Evolutionary conservation across 352 stramenopile species (phyloP), one percentile per base, ranked within the genome.

Genomic region (Peronospora belbahrii): DNA sequence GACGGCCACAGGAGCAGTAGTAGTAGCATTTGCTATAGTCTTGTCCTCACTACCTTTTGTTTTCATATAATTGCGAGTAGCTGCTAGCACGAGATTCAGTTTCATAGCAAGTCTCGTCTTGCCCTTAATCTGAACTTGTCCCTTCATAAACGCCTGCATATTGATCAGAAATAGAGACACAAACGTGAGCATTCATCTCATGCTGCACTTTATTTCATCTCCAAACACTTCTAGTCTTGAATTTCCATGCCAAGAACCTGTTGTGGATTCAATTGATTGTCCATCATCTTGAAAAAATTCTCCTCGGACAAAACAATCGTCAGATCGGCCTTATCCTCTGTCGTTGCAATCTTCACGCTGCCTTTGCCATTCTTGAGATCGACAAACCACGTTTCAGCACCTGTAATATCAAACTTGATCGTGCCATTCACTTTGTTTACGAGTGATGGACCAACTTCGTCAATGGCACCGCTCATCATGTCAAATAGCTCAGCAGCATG

Each of bases 41-140:
- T 64, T 62, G 5, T 45, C 37, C 0, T 41, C 54, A 1, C 40
- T 31, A n/a, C 50, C 56, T 46, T 79, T 68, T 56, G 79, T 85
- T 67, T 88, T 85, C 38, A 86, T 78, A 54, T 78, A 85, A 51
- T 83, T 75, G 60, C 74, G 73, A 18, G 74, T 86, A 23, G 88
- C 88, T 30, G 75, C 74, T 40, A 95, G 70, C 42, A 97, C 82
- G 15, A 94, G 64, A 36, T 86, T 93, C 31, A 97, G 72, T 74
- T 97, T 97, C 84, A 96, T 96, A 20, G 88, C 91, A 13, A 97
- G 68, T 14, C 75, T 80, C 87, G 97, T 96, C 52, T 97, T 97
- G 42, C 91, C 91, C 66, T 97, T 97, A 55, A 97, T 91, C 66
- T 97, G 97, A 40, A 97, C 66, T 42, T 95, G 79, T 10, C 86